Conservation (phyloP, 768 basidiomycete species). For the Strobilomyces dryophilus region DNA sequence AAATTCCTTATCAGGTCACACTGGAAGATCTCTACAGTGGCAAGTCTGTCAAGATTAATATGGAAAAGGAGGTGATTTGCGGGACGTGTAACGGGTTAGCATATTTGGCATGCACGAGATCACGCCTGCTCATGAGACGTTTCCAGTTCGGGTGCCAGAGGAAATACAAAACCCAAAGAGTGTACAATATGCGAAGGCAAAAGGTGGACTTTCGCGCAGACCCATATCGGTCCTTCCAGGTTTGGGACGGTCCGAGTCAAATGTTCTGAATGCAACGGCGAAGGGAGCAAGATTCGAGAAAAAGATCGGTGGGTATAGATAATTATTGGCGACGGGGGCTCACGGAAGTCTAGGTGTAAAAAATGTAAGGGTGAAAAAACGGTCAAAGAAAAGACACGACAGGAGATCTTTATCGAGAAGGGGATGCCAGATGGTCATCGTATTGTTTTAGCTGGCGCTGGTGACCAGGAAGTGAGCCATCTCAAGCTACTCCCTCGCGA, state of each 20-base stretch:
- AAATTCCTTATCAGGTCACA: slow-evolving; percentile 78
- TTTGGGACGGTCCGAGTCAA: slow-evolving; percentile 49
- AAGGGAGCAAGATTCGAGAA: slow-evolving; percentile 69
- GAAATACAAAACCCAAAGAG: slow-evolving; percentile 77
- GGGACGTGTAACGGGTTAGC: slow-evolving; percentile 73
- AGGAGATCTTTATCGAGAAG: slow-evolving; percentile 82
- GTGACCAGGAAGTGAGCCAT: slow-evolving; percentile 74
- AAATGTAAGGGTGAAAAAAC: slow-evolving; percentile 90
- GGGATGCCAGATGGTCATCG: slow-evolving; percentile 82
- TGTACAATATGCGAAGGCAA: slow-evolving; percentile 83
- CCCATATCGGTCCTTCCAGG: slow-evolving; percentile 46
- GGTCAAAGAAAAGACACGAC: slow-evolving; percentile 82
- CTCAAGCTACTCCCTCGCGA: not conserved
- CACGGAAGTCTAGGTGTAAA: slow-evolving; percentile 64
- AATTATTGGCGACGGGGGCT: not conserved
- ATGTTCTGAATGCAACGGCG: slow-evolving; percentile 69
- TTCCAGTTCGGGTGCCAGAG: slow-evolving; percentile 73
- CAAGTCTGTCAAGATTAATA: slow-evolving; percentile 80
- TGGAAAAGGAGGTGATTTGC: slow-evolving; percentile 85
- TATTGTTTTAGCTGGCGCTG: slow-evolving; percentile 87
- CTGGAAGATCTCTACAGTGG: slow-evolving; percentile 93
- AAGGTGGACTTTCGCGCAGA: slow-evolving; percentile 65
- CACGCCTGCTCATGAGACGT: slow-evolving; percentile 2
- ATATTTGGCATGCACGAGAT: not conserved
- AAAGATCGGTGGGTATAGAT: slow-evolving; percentile 64